These are phyloP conservation scores for Domatiomyces globalis DNA, from an alignment of 2,329 filamentous ascomycete genomes.

Conservation along the genomic window DNA sequence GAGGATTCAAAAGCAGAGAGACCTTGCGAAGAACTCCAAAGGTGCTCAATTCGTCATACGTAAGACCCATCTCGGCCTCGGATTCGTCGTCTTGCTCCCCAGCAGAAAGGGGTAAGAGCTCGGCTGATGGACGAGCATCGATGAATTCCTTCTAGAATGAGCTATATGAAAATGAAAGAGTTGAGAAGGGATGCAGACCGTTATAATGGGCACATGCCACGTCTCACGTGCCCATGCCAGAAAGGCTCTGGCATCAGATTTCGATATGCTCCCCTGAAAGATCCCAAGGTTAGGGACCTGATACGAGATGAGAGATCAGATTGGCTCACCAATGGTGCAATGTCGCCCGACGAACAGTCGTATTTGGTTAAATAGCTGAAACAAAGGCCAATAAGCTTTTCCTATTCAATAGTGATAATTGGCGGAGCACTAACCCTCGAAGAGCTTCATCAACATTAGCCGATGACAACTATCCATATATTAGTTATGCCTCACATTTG, in stretches of 20 bases:
- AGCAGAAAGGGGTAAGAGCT: constrained; percentile 51
- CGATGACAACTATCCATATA: constrained; percentile 20
- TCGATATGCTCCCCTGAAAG: constrained; percentile 39
- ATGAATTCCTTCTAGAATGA: constrained; percentile 46
- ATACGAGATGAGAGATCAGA: constrained; percentile 7
- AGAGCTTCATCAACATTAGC: constrained; percentile 47
- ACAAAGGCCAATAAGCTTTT: constrained; percentile 29
- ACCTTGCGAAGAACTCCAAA: constrained; percentile 43
- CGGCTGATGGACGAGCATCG: constrained; percentile 46
- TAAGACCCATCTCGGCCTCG: constrained; percentile 36
- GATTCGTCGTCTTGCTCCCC: constrained; percentile 48
- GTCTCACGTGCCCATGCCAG: constrained; percentile 47
- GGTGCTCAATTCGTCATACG: constrained; percentile 40
- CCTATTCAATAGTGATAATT: constrained; percentile 9
- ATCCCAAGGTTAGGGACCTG: constrained; percentile 9
- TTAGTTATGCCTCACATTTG: neutral
- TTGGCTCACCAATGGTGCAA: constrained; percentile 45
- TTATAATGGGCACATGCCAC: constrained; percentile 46
- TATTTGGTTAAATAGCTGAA: constrained; percentile 56
- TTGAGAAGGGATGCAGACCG: constrained; percentile 1
- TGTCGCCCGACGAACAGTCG: constrained; percentile 42
- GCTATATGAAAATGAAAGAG: neutral
- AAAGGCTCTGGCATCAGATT: constrained; percentile 57
- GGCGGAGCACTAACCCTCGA: constrained; percentile 23
- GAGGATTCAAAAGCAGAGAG: constrained; percentile 25